Conservation (phyloP, 257 asterid species). For the Salvia splendens region DNA sequence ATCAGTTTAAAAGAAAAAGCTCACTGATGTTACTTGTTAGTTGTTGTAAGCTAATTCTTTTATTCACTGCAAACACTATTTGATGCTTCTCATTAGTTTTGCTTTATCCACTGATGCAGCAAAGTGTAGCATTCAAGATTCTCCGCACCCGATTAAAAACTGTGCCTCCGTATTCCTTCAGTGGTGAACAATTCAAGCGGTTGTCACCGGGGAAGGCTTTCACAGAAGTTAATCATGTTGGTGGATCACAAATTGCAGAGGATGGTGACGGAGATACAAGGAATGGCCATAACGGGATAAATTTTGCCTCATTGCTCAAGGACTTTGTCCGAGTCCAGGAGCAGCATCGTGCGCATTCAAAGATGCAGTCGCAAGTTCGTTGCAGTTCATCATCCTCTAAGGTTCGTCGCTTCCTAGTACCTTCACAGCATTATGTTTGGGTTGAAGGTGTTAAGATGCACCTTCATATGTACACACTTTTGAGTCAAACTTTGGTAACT, state of each 20-base stretch:
- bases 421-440: neutral
- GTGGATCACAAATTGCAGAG: slow-evolving; percentile 51
- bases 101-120: slow-evolving; percentile 57
- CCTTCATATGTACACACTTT: neutral
- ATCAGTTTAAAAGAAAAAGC: neutral
- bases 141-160: slow-evolving; percentile 88
- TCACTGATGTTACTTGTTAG: slow-evolving; percentile 17
- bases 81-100: slow-evolving; percentile 21
- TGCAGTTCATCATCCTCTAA: slow-evolving; percentile 52
- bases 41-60: neutral
- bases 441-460: no score
- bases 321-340: slow-evolving; percentile 79
- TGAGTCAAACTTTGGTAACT: neutral
- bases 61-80: neutral
- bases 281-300: slow-evolving; percentile 52
- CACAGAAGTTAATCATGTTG: slow-evolving; percentile 43
- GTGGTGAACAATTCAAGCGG: slow-evolving; percentile 53
- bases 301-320: slow-evolving; percentile 64
- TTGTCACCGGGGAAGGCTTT: slow-evolving; percentile 49
- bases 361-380: slow-evolving; percentile 53
- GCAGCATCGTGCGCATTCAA: slow-evolving; percentile 67
- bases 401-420: slow-evolving; percentile 45
- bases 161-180: slow-evolving; percentile 82
- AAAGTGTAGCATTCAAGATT: slow-evolving; percentile 94
- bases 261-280: slow-evolving; percentile 55